Evolutionary conservation across 2,329 filamentous ascomycete genomes (phyloP).

Genomic region (Colletotrichum eleusines): DNA sequence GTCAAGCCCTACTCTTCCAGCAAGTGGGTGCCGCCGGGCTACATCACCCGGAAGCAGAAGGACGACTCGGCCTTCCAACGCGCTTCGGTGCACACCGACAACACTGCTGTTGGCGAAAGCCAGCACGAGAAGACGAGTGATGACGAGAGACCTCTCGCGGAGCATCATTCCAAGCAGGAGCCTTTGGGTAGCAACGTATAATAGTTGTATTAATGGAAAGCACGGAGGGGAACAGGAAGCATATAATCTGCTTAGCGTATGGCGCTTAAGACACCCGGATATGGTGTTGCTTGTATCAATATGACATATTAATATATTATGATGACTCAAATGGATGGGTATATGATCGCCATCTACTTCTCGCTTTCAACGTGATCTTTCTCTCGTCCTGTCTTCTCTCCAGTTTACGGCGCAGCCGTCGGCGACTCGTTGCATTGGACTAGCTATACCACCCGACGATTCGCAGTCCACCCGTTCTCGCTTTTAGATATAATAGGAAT

Average conservation of each 20-base stretch:
- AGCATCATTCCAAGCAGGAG: constrained; percentile 27
- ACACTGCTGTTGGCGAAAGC: constrained; percentile 14
- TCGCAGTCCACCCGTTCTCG: too few relatives aligned
- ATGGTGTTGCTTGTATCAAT: neutral
- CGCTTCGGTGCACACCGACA: constrained; percentile 18
- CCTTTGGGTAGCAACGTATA: constrained; percentile 17
- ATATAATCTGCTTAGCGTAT: neutral
- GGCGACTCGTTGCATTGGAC: neutral
- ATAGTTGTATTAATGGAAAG: neutral
- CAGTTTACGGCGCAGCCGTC: neutral
- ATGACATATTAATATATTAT: neutral
- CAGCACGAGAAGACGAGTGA: constrained; percentile 31
- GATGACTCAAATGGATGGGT: too few relatives aligned
- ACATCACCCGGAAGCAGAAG: constrained; percentile 54
- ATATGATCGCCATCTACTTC: neutral
- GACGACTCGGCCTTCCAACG: constrained; percentile 45
- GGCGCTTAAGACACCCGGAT: neutral
- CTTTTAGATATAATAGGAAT: too few relatives aligned
- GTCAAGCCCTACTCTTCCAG: constrained; percentile 73
- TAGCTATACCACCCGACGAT: neutral
- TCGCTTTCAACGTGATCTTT: neutral
- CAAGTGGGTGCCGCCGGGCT: constrained; percentile 64
- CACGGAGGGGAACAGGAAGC: neutral
- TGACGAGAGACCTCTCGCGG: constrained; percentile 27
- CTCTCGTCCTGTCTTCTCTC: neutral